These are phyloP conservation scores for Wickerhamiella australiensis DNA, from an alignment of 805 yeast species.

Conservation along the genomic window DNA sequence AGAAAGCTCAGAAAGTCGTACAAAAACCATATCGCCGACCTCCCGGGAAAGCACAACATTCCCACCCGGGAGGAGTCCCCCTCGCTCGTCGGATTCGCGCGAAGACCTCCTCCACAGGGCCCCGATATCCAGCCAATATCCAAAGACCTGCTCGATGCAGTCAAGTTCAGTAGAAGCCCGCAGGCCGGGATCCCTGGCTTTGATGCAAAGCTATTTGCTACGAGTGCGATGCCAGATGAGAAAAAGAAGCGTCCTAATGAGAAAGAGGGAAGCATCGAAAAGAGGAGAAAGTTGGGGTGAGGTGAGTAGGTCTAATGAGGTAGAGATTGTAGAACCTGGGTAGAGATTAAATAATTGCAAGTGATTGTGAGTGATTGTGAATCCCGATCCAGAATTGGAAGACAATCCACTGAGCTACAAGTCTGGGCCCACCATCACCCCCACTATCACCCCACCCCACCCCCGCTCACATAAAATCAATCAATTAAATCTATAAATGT, in stretches of 20 bases:
- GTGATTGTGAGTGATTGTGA: too few relatives aligned
- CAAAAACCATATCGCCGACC: conserved; percentile 78
- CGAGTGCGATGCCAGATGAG: conserved; percentile 23
- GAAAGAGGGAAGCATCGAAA: conserved; percentile 10
- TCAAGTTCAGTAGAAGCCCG: conserved; percentile 53
- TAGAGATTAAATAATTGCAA: too few relatives aligned
- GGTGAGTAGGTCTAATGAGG: too few relatives aligned
- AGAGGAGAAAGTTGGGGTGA: conserved; percentile 11
- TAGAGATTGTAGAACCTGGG: too few relatives aligned
- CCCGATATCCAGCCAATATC: conserved; percentile 35
- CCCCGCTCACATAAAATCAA: too few relatives aligned
- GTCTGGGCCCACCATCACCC: too few relatives aligned
- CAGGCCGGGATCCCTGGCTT: conserved; percentile 68
- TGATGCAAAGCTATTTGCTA: conserved; percentile 52
- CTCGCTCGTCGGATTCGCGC: conserved; percentile 22
- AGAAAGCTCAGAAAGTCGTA: conserved; percentile 88
- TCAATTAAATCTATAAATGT: not conserved
- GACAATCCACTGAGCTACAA: too few relatives aligned
- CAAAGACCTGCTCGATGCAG: conserved; percentile 39
- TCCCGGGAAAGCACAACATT: conserved; percentile 48
- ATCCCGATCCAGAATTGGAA: too few relatives aligned
- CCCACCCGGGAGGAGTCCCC: conserved; percentile 26
- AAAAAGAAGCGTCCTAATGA: conserved; percentile 13
- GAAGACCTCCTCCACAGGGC: conserved; percentile 18
- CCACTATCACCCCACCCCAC: too few relatives aligned